Base-by-base conservation (phyloP, 768 basidiomycete species). In the Pisolithus marmoratus region DNA sequence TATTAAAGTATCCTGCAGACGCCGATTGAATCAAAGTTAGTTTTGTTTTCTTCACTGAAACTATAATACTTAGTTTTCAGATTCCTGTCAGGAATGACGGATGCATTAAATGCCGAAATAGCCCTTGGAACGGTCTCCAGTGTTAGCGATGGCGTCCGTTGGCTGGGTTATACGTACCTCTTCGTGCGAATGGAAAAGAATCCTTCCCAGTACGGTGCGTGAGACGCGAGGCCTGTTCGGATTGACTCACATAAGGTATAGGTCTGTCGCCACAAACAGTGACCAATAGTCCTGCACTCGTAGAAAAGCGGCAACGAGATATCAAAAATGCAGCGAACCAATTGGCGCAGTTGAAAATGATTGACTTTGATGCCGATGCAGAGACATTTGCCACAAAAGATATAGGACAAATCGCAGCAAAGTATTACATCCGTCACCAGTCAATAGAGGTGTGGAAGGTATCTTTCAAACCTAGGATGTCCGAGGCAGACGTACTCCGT, bases 101-200 rank as follows among this genome's bases (percentile, higher is more conserved):
- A 99, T 62, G 77, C 95, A 2, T 74, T 99, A 58, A 99, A 98
- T 63, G 96, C 94, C 2, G 96, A 99, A 64, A 87, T 99, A 48
- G 77, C 94, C 8, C 79, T 99, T 0, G 95, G 96, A 3, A 98
- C 96, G 1, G 95, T 99, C 23, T 79, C 91, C 1, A 94, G 82
- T 59, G 79, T 85, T 36, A 72, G 75, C 51, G 96, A 99, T 63
- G 96, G 84, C 7, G 83, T 95, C 14, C 84, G 84, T 56, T 99
- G 96, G 96, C 72, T 99, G 38, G 91, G 94, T 15, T 99, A 96
- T 65, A 97, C 96, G 2, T 99, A 98, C 65, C 80, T 98, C 27
- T 93, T 90, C 63, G 94, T 97, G 9, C 81, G 95, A 49, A 95
- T 98, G 94, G 77, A 82, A 44, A 90, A 87, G 64, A 95, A 94